Percentiles rank a stretch among this genome's conserved stretches.
Conservation (phyloP, 192 early-diverging fungal genomes). For the Paraglomus occultum region DNA sequence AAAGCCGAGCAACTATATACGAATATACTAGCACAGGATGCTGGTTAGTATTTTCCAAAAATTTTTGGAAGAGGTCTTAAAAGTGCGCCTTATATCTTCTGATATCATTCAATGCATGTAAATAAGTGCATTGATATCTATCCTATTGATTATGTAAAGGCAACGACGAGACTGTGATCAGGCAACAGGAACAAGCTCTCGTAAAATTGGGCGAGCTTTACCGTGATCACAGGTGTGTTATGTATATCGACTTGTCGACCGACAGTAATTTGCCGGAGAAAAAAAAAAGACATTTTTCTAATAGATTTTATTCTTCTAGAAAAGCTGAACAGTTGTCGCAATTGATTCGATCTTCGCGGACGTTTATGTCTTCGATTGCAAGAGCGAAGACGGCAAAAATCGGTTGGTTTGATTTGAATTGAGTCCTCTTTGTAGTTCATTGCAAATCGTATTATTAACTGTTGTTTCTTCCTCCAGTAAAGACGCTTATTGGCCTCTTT, state of each 20-base stretch:
- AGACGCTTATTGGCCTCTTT: constrained; percentile 84
- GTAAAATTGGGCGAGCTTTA: constrained; percentile 75
- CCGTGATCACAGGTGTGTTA: constrained; percentile 58
- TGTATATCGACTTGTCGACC: background rate
- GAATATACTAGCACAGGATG: constrained; percentile 45
- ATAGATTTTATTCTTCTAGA: constrained; percentile 38
- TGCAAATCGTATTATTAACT: background rate
- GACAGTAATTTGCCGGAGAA: background rate
- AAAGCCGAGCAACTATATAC: constrained; percentile 66
- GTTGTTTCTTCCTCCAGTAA: constrained; percentile 48
- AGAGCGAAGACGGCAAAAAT: constrained; percentile 98
- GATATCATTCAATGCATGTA: constrained; percentile 2
- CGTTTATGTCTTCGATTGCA: constrained; percentile 78
- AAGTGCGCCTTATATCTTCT: background rate
- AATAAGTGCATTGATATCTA: background rate
- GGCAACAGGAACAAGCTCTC: constrained; percentile 65
- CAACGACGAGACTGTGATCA: constrained; percentile 46
- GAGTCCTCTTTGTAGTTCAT: background rate
- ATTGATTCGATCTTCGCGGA: constrained; percentile 78
- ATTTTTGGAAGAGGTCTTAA: background rate
- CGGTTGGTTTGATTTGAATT: constrained; percentile 47
- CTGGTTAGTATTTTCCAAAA: background rate
- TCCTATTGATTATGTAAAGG: background rate
- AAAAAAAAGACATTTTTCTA: background rate
- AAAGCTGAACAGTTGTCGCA: constrained; percentile 73